Evolutionary conservation across 2,329 filamentous ascomycete genomes (phyloP), one percentile per base, ranked within the genome.

Genomic region (Fusarium musae): DNA sequence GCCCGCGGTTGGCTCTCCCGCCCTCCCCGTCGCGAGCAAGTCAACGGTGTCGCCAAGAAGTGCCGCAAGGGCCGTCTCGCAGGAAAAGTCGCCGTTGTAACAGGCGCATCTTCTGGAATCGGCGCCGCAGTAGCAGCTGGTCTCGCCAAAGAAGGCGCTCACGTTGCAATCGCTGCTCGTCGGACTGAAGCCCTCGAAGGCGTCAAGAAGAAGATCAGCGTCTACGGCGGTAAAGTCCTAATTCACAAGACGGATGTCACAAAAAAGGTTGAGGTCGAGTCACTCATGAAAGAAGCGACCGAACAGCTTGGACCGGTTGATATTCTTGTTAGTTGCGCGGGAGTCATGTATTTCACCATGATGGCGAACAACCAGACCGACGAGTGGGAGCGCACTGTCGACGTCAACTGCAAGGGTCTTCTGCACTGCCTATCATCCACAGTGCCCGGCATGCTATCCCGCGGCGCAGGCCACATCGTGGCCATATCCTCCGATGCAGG

Each of bases 341-440:
- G 93, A 40, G 93, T 96, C 79, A 96, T 96, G 93, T 96, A 96
- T 84, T 96, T 91, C 83, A 95, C 93, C 61, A 91, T 95, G 90
- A 95, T 96, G 93, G 89, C 91, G 63, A 95, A 95, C 79, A 87
- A 85, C 21, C 88, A 92, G 72, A 88, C 85, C 0, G 92, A 93
- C 9, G 91, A 96, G 77, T 96, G 93, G 93, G 91, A 95, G 72
- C 91, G 89, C 65, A 95, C 93, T 0, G 93, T 96, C 46, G 93
- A 95, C 76, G 92, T 96, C 75, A 96, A 96, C 84, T 95, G 93
- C 89, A 95, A 95, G 83, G 93, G 93, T 42, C 87, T 96, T 3
- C 84, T 95, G 60, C 88, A 96, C 85, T 91, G 90, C 73, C 86
- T 96, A 6, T 88, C 92, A 0, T 87, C 91, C 3, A 90, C 89